Conservation (phyloP, 169 alveolate species). For the Eimeria praecox region DNA sequence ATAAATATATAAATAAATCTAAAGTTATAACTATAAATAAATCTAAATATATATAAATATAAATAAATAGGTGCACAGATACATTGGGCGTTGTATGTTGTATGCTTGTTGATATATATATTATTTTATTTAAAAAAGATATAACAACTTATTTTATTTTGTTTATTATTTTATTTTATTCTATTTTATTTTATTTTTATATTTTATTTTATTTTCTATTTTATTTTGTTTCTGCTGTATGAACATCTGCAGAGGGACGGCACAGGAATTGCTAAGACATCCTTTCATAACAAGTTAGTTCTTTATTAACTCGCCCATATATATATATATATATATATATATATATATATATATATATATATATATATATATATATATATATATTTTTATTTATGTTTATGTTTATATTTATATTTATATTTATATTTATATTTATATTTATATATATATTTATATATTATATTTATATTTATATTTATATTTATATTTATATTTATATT, state of each 20-base stretch:
- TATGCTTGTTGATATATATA: not conserved
- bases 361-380: too few species aligned
- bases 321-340: not conserved
- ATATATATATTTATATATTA: too few species aligned
- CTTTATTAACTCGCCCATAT: not conserved
- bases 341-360: too few species aligned
- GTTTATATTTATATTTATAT: too few species aligned
- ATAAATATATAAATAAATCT: conserved; percentile 83
- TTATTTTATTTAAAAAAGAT: not conserved
- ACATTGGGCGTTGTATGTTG: not conserved
- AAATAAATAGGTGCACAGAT: too few species aligned
- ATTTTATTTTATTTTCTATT: not conserved
- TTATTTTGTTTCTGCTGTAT: too few species aligned
- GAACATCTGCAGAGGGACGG: too few species aligned
- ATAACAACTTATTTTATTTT: not conserved
- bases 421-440: too few species aligned
- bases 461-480: not conserved
- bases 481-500: too few species aligned
- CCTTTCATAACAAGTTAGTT: too few species aligned
- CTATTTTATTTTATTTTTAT: not conserved
- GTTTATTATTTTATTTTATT: not conserved
- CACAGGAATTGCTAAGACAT: too few species aligned
- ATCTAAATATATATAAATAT: not conserved
- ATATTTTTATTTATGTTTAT: not conserved
- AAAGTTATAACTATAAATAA: too few species aligned